Base-by-base conservation (phyloP, 345 rosid species). In the Combretum micranthum region DNA sequence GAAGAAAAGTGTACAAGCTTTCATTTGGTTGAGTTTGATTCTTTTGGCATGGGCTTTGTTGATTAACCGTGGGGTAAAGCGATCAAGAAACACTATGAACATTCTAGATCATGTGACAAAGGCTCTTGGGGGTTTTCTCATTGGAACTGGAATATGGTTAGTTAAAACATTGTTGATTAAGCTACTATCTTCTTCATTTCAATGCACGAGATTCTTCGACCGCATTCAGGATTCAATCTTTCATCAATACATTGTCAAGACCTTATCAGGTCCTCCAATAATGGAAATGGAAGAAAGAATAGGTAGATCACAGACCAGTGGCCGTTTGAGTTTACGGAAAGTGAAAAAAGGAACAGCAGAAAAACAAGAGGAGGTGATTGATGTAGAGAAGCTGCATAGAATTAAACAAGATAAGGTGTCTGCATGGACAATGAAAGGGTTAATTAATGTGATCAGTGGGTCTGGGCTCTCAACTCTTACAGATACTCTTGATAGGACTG, bases 341-440 rank as follows among this genome's bases (percentile, higher is more conserved):
- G 12, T 67, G 55, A 55, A 52, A 42, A 68, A 76, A 50, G 55
- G 65, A 37, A 57, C 63, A 6, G 70, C 67, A 42, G 63, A 57
- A 50, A 59, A 59, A 5, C 80, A 73, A 64, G 78, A 76, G 57
- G 81, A 75, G 66, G 77, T 80, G 69, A 80, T 85, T 57, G 77
- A 85, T 72, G 83, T 80, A 47, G 88, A 80, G 25, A 80, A 73
- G 80, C 77, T 85, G 51, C 76, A 80, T 54, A 83, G 77, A 66
- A 72, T 83, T 72, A 82, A 65, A 62, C 86, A 69, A 48, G 84
- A 61, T 57, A 85, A 78, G 58, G 48, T 80, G 56, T 85, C 92
- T 52, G 86, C 92, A 64, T 85, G 92, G 88, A 80, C 86, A 21
- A 82, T 85, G 88, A 80, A 75, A 75, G 88, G 79, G 15, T 71